Evolutionary conservation across 257 asterid species (phyloP).

Genomic region (Parsonsia alboflavescens): DNA sequence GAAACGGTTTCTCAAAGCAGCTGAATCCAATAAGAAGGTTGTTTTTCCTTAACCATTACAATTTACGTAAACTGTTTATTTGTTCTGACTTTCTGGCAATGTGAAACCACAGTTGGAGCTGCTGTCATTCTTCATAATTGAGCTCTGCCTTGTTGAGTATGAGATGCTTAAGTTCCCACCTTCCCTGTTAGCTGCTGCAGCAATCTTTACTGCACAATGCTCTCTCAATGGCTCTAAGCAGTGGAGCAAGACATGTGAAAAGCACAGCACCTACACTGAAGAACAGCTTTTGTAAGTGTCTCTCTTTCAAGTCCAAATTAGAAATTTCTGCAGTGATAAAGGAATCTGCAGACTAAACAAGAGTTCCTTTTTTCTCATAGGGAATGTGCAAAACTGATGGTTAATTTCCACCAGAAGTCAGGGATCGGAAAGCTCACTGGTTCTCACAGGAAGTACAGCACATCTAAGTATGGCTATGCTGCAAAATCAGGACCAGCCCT

Average conservation of each 20-base stretch:
- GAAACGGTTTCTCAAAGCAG: conserved; percentile 83
- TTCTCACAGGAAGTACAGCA: conserved; percentile 33
- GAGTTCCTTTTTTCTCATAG: conserved; percentile 1
- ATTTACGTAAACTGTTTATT: too few species aligned
- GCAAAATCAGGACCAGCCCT: conserved; percentile 33
- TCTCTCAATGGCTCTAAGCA: conserved; percentile 41
- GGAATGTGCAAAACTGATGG: conserved; percentile 44
- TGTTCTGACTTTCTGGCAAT: conserved; percentile 8
- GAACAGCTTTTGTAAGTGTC: conserved; percentile 64
- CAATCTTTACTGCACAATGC: conserved; percentile 74
- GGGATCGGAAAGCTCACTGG: conserved; percentile 34
- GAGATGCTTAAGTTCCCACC: conserved; percentile 81
- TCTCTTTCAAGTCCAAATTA: too few species aligned
- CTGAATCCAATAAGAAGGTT: conserved; percentile 69
- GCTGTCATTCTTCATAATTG: conserved; percentile 62
- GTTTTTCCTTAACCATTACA: too few species aligned
- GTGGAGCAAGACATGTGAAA: conserved; percentile 71
- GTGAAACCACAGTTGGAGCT: conserved; percentile 66
- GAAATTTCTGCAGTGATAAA: background rate
- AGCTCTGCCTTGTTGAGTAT: conserved; percentile 75
- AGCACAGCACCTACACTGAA: conserved; percentile 48
- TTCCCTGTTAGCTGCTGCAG: conserved; percentile 85
- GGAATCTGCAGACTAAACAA: background rate
- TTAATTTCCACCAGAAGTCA: conserved; percentile 35
- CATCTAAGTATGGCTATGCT: conserved; percentile 34